Conservation (phyloP, 352 stramenopile species). For the Phytopythium cucurbitacearum region DNA sequence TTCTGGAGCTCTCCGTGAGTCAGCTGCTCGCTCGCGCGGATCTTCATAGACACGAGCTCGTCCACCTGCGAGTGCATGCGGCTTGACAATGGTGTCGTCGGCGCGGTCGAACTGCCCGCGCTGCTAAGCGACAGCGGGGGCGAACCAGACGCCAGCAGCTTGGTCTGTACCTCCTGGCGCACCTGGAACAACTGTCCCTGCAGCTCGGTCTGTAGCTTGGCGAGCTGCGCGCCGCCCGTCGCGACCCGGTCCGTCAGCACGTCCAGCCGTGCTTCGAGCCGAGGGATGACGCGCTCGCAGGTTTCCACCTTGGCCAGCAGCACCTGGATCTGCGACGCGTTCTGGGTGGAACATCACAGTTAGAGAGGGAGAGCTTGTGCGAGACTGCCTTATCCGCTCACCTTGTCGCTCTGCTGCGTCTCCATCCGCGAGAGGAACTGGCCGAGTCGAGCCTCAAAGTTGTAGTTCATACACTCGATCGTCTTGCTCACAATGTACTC, state of each 20-base stretch:
- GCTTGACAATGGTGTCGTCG: constrained; percentile 21
- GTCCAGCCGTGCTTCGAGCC: constrained; percentile 54
- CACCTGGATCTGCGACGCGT: constrained; percentile 44
- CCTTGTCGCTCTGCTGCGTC: constrained; percentile 55
- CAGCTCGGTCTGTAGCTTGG: constrained; percentile 38
- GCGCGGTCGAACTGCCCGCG: constrained; percentile 6
- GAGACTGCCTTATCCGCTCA: constrained; percentile 8
- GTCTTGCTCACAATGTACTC: constrained; percentile 65
- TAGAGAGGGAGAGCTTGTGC: background rate
- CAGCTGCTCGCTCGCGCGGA: constrained; percentile 29
- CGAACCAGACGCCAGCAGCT: constrained; percentile 3
- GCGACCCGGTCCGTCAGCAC: constrained; percentile 54
- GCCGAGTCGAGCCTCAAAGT: constrained; percentile 53
- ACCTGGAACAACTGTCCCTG: constrained; percentile 27
- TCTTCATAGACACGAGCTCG: constrained; percentile 26
- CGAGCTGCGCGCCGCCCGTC: constrained; percentile 28
- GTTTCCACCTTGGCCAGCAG: constrained; percentile 53
- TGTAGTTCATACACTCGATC: constrained; percentile 63
- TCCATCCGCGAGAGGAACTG: constrained; percentile 57
- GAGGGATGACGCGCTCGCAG: constrained; percentile 55
- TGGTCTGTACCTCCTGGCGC: constrained; percentile 20
- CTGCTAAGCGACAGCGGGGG: background rate
- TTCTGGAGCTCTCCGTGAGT: constrained; percentile 25
- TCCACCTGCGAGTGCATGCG: constrained; percentile 51
- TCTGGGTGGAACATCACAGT: constrained; percentile 11